phyloP scores from a whole-genome alignment of 23 red algal genomes.

The Gracilaria domingensis region DNA sequence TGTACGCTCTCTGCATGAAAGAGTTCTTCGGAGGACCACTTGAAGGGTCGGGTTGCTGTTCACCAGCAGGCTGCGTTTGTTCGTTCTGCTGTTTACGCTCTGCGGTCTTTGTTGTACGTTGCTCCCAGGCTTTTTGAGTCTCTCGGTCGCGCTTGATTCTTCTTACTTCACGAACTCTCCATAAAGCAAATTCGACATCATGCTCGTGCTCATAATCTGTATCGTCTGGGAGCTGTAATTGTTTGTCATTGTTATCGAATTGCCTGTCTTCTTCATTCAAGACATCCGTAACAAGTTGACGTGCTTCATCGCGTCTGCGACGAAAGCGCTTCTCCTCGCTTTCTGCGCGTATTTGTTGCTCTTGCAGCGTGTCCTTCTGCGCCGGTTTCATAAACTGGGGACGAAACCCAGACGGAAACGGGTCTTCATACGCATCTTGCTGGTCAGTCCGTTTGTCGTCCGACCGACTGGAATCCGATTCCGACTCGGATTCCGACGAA shows the following conservation, averaged over 20 bases:
- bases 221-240: slow-evolving; percentile 57
- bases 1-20: slow-evolving; percentile 57
- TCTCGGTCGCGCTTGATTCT: slow-evolving; percentile 55
- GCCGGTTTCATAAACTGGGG: slow-evolving; percentile 1
- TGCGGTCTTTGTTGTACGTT: neutral
- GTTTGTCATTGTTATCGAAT: neutral
- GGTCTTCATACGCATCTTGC: neutral
- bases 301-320: slow-evolving; percentile 7
- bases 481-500: neutral
- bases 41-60: neutral
- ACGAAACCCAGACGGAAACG: neutral
- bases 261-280: slow-evolving; percentile 29
- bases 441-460: neutral
- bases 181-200: slow-evolving; percentile 51
- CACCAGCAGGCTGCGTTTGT: too few species aligned
- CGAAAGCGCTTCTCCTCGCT: slow-evolving; percentile 27
- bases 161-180: slow-evolving; percentile 61
- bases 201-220: slow-evolving; percentile 46
- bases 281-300: slow-evolving; percentile 13
- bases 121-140: slow-evolving; percentile 29
- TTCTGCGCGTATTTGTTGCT: neutral
- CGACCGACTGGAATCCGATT: neutral
- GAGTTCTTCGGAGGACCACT: neutral
- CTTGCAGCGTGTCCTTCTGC: neutral
- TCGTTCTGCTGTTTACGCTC: slow-evolving; percentile 4